Percentiles rank a stretch among this genome's conserved stretches.
Conservation (phyloP, 805 yeast species). For the Jamesozyma spencerorum region DNA sequence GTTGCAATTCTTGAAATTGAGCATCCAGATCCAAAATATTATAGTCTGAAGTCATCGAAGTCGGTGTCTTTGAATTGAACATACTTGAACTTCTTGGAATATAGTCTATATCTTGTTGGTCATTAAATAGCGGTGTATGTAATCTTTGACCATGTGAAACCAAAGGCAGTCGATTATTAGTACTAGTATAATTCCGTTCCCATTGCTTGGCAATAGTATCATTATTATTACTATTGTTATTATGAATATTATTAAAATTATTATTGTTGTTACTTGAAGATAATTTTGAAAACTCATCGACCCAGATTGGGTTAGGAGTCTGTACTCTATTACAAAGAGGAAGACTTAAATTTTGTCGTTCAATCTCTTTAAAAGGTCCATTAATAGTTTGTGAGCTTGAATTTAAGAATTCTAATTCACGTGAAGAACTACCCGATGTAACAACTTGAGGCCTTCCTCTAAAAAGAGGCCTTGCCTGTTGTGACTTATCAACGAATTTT, state of each 20-base stretch:
- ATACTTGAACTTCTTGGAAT: neutral
- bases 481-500: neutral
- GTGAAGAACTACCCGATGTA: neutral
- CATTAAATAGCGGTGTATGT: no score
- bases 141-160: no score
- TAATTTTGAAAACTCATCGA: conserved; percentile 1
- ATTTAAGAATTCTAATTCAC: neutral
- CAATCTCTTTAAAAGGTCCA: neutral
- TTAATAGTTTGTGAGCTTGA: neutral
- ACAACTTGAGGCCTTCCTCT: neutral
- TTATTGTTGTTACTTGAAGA: neutral
- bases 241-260: no score
- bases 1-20: conserved; percentile 2
- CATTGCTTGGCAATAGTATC: no score
- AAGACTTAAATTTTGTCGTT: neutral
- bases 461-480: neutral
- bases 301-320: neutral
- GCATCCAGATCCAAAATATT: neutral
- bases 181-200: no score
- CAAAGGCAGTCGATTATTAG: no score
- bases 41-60: neutral
- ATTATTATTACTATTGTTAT: no score
- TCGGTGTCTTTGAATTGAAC: neutral
- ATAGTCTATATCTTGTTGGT: neutral
- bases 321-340: neutral